These are phyloP conservation scores for Metschnikowia rubicola DNA, from an alignment of 805 yeast species.

Conservation along the genomic window DNA sequence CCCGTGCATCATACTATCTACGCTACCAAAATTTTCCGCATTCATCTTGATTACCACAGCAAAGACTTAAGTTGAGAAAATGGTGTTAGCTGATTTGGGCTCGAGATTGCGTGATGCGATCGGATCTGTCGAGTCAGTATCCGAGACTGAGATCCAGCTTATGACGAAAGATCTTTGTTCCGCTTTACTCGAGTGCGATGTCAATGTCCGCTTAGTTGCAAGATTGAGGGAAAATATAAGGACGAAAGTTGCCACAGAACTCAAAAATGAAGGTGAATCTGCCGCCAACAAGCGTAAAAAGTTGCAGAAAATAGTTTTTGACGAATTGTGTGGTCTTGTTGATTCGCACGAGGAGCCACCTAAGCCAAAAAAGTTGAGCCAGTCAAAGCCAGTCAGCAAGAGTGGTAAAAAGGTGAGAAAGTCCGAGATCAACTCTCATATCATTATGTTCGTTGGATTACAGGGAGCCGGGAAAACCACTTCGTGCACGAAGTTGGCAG, in stretches of 20 bases:
- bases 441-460: conserved; percentile 96
- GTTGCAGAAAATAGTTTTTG: conserved; percentile 89
- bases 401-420: conserved; percentile 28
- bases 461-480: conserved; percentile 99
- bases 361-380: conserved; percentile 78
- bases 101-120: conserved; percentile 41
- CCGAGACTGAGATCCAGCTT: conserved; percentile 34
- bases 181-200: conserved; percentile 92
- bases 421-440: conserved; percentile 36
- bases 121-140: conserved; percentile 39
- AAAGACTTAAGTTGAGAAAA: conserved; percentile 8
- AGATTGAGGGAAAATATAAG: conserved; percentile 61
- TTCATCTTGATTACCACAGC: too few relatives aligned
- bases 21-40: too few relatives aligned
- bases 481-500: conserved; percentile 94
- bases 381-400: conserved; percentile 18
- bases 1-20: too few relatives aligned
- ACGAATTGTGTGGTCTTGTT: conserved; percentile 82
- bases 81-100: conserved; percentile 49
- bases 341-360: conserved; percentile 64
- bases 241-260: conserved; percentile 48
- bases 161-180: conserved; percentile 86
- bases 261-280: conserved; percentile 46
- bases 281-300: conserved; percentile 72
- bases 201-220: conserved; percentile 80